Conservation (phyloP, 2,329 filamentous ascomycete genomes). For the Leptographium flavum region DNA sequence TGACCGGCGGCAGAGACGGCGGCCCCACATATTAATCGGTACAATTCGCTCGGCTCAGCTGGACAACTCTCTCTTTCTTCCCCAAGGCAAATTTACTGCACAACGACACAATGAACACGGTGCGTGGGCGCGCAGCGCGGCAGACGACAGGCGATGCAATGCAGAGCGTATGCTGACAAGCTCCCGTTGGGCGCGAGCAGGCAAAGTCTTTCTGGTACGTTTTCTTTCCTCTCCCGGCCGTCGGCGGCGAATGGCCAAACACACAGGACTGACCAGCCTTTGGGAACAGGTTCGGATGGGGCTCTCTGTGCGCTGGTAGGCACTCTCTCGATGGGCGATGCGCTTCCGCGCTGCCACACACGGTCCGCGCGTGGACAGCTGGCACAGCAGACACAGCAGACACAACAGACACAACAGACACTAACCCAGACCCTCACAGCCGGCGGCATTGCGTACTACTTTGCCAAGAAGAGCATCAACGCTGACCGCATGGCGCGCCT, state of each 20-base stretch:
- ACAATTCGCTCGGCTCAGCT: background rate
- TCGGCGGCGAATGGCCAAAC: too few species aligned
- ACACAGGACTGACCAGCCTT: background rate
- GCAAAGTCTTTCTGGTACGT: constrained; percentile 51
- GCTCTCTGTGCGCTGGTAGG: constrained; percentile 69
- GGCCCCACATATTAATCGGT: background rate
- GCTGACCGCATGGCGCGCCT: constrained; percentile 65
- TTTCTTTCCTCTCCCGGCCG: background rate
- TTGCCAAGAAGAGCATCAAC: constrained; percentile 90
- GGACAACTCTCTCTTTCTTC: background rate
- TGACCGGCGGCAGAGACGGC: background rate
- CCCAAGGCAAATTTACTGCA: background rate
- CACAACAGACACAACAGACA: background rate
- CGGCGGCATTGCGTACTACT: constrained; percentile 85
- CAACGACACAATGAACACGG: constrained; percentile 9
- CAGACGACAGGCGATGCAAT: background rate
- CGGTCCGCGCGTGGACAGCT: background rate
- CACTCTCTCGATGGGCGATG: background rate
- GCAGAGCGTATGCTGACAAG: background rate
- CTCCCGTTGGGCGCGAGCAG: constrained; percentile 20
- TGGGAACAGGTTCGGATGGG: constrained; percentile 72
- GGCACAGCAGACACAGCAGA: background rate
- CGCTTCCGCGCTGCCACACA: background rate
- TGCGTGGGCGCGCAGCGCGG: constrained; percentile 1
- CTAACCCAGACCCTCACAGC: constrained; percentile 31